Evolutionary conservation across 73 alveolate species (phyloP), one percentile per base, ranked within the genome.

Genomic region (Tetrahymena thermophila): DNA sequence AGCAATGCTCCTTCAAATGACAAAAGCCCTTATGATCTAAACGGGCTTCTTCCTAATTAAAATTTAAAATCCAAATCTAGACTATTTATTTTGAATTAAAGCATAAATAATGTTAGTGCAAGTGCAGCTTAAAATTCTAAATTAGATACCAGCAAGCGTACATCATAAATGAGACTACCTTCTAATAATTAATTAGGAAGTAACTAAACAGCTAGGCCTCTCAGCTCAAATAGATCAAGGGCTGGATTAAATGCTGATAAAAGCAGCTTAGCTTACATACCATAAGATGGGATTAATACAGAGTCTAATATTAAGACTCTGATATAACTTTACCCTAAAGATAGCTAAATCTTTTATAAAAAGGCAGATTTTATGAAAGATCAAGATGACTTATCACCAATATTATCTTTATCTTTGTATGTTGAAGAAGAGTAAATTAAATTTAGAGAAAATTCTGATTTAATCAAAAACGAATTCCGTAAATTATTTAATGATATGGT

Each of bases 351-450:
- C 17, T 71, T 71, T 31, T 71, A 71, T n/a, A 71, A 71, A 71
- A 71, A 71, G n/a, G 89, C 89, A 25, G 89, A 71, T 25, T 71
- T 71, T 71, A 71, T 71, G 89, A 71, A 71, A 71, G 89, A 85
- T 25, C 35, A 85, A 42, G 38, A 94, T 34, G 94, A 89, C 28
- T 94, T 71, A 44, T 84, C 84, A 40, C 96, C 96, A 21, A 71
- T 94, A 23, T 28, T 94, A 34, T n/a, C 95, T 14, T 42, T 94
- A 35, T 94, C 93, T 25, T 84, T 94, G 14, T 35, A 35, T 16
- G 85, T 94, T 6, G 96, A 94, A 21, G 85, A 94, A 9, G 96
- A 94, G 6, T 85, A 83, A 37, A 89, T 94, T 38, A 94, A 94
- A 85, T 85, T 94, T 13, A 94, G 93, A 34, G 96, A 94, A 43